Percentiles rank a stretch among this genome's conserved stretches.
Conservation (phyloP, 306 rosid species). For the Cucumis sativus region DNA sequence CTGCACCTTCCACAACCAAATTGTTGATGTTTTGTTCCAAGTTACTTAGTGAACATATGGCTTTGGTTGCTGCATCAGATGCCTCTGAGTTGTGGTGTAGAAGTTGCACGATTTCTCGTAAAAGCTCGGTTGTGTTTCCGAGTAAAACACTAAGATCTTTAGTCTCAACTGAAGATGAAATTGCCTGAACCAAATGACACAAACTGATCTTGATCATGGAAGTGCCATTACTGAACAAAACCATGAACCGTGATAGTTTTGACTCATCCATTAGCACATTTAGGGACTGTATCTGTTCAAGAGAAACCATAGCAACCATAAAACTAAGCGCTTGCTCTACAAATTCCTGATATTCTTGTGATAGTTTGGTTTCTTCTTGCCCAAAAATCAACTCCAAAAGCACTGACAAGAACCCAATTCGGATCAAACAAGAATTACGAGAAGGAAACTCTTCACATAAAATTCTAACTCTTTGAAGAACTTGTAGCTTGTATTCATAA, state of each 20-base stretch:
- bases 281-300: slow-evolving; percentile 28
- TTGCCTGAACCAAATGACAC: slow-evolving; percentile 38
- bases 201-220: slow-evolving; percentile 27
- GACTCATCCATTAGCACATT: slow-evolving; percentile 36
- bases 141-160: slow-evolving; percentile 23
- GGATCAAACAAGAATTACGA: slow-evolving; percentile 35
- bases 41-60: slow-evolving; percentile 36
- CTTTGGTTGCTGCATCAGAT: slow-evolving; percentile 47
- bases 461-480: slow-evolving; percentile 26
- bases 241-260: slow-evolving; percentile 22
- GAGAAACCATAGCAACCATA: slow-evolving; percentile 26
- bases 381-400: slow-evolving; percentile 49
- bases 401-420: slow-evolving; percentile 52
- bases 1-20: slow-evolving; percentile 39
- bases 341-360: slow-evolving; percentile 20
- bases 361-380: slow-evolving; percentile 8
- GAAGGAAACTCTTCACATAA: slow-evolving; percentile 32
- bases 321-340: slow-evolving; percentile 46
- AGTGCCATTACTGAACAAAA: slow-evolving; percentile 37
- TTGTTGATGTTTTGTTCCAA: slow-evolving; percentile 25
- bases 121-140: slow-evolving; percentile 27
- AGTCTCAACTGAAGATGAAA: slow-evolving; percentile 31
- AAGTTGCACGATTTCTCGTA: slow-evolving; percentile 27
- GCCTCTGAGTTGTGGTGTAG: slow-evolving; percentile 19
- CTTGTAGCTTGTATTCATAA: slow-evolving; percentile 33